These are phyloP conservation scores for Podospora bellae-mahoneyi DNA, from an alignment of 495 filamentous ascomycete genomes.

Conservation along the genomic window DNA sequence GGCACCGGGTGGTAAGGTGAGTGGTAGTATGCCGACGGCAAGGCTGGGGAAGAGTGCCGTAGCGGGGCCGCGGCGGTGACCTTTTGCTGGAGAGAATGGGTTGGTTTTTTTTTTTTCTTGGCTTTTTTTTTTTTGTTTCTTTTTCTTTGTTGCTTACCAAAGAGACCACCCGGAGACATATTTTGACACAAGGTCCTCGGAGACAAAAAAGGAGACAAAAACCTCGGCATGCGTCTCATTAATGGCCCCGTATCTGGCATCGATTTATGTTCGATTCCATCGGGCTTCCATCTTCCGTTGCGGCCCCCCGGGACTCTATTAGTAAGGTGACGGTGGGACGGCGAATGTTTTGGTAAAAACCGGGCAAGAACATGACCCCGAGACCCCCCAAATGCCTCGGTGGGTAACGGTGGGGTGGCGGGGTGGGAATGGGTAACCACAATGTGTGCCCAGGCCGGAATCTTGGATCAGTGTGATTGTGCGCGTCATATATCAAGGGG, in stretches of 20 bases:
- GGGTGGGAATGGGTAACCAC: neutral
- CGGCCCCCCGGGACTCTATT: neutral
- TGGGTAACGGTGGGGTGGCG: neutral
- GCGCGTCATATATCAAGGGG: constrained; percentile 6
- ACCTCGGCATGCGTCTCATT: neutral
- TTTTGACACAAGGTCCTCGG: too few relatives aligned
- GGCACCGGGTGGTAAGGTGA: neutral
- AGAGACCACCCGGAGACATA: neutral
- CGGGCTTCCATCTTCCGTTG: neutral
- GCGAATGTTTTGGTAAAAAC: neutral
- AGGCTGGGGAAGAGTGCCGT: neutral
- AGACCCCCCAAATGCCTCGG: neutral
- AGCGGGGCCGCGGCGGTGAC: too few relatives aligned
- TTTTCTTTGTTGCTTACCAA: neutral
- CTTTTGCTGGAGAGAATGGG: neutral
- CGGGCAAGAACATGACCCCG: neutral
- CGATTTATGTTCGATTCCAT: neutral
- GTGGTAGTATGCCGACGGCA: neutral
- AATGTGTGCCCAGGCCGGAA: too few relatives aligned
- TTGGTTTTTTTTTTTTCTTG: neutral
- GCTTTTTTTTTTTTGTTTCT: neutral
- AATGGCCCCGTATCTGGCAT: neutral
- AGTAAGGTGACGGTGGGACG: neutral
- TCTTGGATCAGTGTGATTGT: neutral
- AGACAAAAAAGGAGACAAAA: neutral